A percentile compares a stretch with the other conserved stretches of the same genome.
phyloP scores from a whole-genome alignment of 2,329 filamentous ascomycete species.

The Colletotrichum sp. region DNA sequence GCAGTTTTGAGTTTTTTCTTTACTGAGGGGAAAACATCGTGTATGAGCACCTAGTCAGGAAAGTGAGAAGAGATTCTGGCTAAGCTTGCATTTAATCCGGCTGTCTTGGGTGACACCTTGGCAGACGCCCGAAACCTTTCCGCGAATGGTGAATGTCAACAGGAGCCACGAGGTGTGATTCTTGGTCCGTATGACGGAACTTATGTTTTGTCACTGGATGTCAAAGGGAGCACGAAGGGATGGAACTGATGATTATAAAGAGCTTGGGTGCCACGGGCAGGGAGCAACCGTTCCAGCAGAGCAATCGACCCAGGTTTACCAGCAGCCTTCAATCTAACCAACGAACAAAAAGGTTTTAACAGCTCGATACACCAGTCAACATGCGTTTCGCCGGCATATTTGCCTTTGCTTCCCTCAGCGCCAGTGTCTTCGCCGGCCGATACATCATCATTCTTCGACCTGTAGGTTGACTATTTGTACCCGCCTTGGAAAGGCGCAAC shows the following conservation, averaged over 20 bases:
- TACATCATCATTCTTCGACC: constrained; percentile 5
- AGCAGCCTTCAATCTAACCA: not conserved
- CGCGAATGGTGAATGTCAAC: not conserved
- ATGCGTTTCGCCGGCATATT: not conserved
- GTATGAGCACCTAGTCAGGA: not conserved
- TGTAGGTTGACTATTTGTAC: not conserved
- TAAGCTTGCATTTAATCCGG: not conserved
- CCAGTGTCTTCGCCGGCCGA: not conserved
- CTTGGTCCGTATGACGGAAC: not conserved
- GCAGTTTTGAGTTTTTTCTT: not conserved
- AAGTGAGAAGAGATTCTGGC: not conserved
- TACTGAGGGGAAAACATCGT: not conserved
- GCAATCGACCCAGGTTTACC: not conserved
- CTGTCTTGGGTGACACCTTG: not conserved
- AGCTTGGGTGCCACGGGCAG: not conserved
- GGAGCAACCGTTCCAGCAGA: not conserved
- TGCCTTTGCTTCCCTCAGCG: not conserved
- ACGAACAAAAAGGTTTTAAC: not conserved
- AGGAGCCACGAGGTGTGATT: not conserved
- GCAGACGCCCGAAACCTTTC: not conserved
- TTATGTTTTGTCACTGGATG: not conserved
- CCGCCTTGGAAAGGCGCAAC: not conserved
- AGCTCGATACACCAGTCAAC: not conserved
- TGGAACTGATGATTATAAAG: not conserved
- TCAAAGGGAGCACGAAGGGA: not conserved